A percentile compares a stretch with the other conserved stretches of the same genome.
These are phyloP conservation scores for Apiotrichum gamsii DNA, from an alignment of 1,284 basidiomycete species.

Conservation along the genomic window DNA sequence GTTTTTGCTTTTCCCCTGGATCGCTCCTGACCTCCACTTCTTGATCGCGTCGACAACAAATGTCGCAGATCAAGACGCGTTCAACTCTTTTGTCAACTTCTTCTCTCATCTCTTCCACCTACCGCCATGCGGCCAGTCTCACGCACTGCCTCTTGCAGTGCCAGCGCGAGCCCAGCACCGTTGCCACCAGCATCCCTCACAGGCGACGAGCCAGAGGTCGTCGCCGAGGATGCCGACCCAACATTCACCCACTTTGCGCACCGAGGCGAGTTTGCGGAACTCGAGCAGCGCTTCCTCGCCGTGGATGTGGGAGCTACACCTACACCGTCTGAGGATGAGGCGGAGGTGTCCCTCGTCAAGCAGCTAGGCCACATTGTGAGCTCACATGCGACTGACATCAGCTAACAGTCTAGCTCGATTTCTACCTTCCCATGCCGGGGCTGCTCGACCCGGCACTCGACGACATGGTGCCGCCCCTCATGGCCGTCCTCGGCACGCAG, in stretches of 20 bases:
- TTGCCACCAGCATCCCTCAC: neutral
- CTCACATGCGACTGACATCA: neutral
- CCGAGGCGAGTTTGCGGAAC: slow-evolving; percentile 54
- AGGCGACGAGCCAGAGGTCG: neutral
- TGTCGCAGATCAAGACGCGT: too few relatives aligned
- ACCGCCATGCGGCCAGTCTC: too few relatives aligned
- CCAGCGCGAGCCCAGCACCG: too few relatives aligned
- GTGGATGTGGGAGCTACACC: slow-evolving; percentile 52
- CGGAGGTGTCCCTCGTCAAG: slow-evolving; percentile 51
- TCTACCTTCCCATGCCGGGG: slow-evolving; percentile 90
- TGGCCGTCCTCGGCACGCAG: slow-evolving; percentile 59
- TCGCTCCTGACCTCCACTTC: too few relatives aligned
- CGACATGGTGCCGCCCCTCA: slow-evolving; percentile 68
- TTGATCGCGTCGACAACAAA: too few relatives aligned
- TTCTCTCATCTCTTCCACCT: too few relatives aligned
- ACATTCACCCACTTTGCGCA: slow-evolving; percentile 46
- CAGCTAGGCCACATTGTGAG: slow-evolving; percentile 46
- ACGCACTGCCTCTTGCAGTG: too few relatives aligned
- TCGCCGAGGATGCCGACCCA: slow-evolving; percentile 37
- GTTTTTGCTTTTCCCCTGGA: too few relatives aligned
- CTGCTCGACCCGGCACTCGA: slow-evolving; percentile 95
- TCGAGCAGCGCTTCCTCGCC: slow-evolving; percentile 55
- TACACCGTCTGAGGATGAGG: slow-evolving; percentile 49
- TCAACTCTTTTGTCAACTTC: too few relatives aligned
- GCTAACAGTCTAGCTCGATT: slow-evolving; percentile 58